Evolutionary conservation across 1,284 basidiomycete genomes (phyloP).

Genomic region (Gomphus bonarii): DNA sequence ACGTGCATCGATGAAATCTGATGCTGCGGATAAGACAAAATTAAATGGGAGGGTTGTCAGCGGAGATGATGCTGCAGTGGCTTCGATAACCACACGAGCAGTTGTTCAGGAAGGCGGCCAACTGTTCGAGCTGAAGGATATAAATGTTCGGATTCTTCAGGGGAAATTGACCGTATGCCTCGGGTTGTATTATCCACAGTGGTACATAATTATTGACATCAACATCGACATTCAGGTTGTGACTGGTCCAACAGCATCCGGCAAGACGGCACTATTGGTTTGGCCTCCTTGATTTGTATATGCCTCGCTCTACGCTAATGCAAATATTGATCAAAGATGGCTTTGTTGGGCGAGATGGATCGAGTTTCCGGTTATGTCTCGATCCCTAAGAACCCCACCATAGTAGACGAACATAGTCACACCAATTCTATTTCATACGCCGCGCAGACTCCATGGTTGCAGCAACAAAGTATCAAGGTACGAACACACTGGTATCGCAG

Average conservation of each 20-base stretch:
- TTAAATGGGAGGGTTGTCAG: not conserved
- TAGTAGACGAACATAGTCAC: slow-evolving; percentile 51
- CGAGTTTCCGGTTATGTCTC: slow-evolving; percentile 30
- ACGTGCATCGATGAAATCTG: not conserved
- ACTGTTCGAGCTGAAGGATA: slow-evolving; percentile 25
- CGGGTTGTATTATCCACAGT: not conserved
- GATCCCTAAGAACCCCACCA: slow-evolving; percentile 52
- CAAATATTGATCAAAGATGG: slow-evolving; percentile 32
- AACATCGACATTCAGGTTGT: not conserved
- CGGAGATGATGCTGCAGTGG: not conserved
- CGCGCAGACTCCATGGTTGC: slow-evolving; percentile 80
- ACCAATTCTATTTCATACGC: slow-evolving; percentile 74
- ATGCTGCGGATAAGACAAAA: not conserved
- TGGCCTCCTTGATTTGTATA: not conserved
- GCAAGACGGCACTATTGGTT: slow-evolving; percentile 68
- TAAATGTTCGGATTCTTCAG: slow-evolving; percentile 28
- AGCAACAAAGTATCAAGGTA: slow-evolving; percentile 46
- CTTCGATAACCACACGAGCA: not conserved
- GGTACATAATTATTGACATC: not conserved
- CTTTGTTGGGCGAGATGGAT: slow-evolving; percentile 58
- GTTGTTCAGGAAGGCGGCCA: not conserved
- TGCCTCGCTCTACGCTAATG: not conserved
- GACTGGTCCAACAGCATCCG: slow-evolving; percentile 55
- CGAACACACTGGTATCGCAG: not conserved
- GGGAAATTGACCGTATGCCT: slow-evolving; percentile 18